Evolutionary conservation across 2,329 filamentous ascomycete genomes (phyloP).

Genomic region (Neofusicoccum umdonicola): DNA sequence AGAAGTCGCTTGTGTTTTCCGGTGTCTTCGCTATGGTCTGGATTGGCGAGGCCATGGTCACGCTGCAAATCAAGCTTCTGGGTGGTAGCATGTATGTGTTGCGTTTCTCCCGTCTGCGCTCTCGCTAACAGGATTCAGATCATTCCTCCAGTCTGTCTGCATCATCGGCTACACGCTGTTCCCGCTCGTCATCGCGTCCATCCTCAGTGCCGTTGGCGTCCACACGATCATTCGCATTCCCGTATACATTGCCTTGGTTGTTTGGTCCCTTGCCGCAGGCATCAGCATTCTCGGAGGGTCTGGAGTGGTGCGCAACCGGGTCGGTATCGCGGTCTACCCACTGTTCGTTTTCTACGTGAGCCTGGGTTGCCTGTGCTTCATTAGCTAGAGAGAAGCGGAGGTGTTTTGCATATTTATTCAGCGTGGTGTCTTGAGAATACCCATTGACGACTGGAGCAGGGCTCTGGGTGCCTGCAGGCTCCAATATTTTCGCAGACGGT

Average conservation of each 20-base stretch:
- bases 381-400: slow-evolving; percentile 62
- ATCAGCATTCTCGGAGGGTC: slow-evolving; percentile 95
- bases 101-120: slow-evolving; percentile 26
- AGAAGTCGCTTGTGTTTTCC: slow-evolving; percentile 87
- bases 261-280: slow-evolving; percentile 91
- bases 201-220: slow-evolving; percentile 80
- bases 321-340: slow-evolving; percentile 91
- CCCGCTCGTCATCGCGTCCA: slow-evolving; percentile 86
- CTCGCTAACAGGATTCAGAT: slow-evolving; percentile 54
- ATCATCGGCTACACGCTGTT: slow-evolving; percentile 99
- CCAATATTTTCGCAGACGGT: not conserved
- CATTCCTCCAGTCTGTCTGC: slow-evolving; percentile 95
- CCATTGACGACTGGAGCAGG: slow-evolving; percentile 11
- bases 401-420: slow-evolving; percentile 8
- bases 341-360: slow-evolving; percentile 93
- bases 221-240: slow-evolving; percentile 82
- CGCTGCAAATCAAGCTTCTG: slow-evolving; percentile 93
- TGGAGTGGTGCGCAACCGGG: slow-evolving; percentile 90
- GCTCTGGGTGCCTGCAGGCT: slow-evolving; percentile 9
- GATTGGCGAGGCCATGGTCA: slow-evolving; percentile 95
- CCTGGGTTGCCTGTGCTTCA: slow-evolving; percentile 92
- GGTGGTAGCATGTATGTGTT: slow-evolving; percentile 92
- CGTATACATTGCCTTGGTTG: slow-evolving; percentile 82
- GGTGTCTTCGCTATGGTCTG: slow-evolving; percentile 96
- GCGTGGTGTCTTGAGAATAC: slow-evolving; percentile 14